Evolutionary conservation across 2,329 filamentous ascomycete genomes (phyloP), one percentile per base, ranked within the genome.

Genomic region (Trichoderma simmonsii): DNA sequence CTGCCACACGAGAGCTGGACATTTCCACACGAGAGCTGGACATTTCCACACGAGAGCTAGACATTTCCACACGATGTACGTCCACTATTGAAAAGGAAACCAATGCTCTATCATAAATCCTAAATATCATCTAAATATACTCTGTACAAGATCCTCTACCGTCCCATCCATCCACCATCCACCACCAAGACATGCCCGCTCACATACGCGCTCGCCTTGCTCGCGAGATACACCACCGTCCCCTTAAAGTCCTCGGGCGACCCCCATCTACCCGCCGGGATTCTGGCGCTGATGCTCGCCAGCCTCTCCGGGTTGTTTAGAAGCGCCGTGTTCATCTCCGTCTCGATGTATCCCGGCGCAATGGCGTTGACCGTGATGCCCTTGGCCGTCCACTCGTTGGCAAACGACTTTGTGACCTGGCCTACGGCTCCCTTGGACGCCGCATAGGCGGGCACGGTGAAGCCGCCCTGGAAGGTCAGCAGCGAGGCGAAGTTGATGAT

Each of bases 161-260:
- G 86, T 1, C 93, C 94, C 94, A 97, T 97, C 94, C 93, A 97
- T 12, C 94, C 94, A 8, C 94, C 94, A 81, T 97, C 95, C 61
- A 97, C 93, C 30, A 92, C 91, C 76, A 97, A 79, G 6, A 94
- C 85, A 82, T 97, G 93, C 0, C 94, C 94, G 75, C 88, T 93
- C 48, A 97, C 91, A 83, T 97, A 97, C 11, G 85, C 88, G 79
- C 92, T 93, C n/a, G 91, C 92, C 79, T 84, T 86, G 77, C 92
- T 92, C 1, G 93, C 93, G 74, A 97, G 82, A 77, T 90, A 97
- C 32, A 97, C 91, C 0, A 91, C 87, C 0, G 89, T 90, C 0
- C 94, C 94, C 85, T 95, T 95, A 81, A 97, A 97, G 77, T 98
- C 95, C 30, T 97, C 93, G 0, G 94, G 92, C 12, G 80, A 86